Evolutionary conservation across 352 stramenopile genomes (phyloP).

Genomic region (Chrysophaeum taylorii): DNA sequence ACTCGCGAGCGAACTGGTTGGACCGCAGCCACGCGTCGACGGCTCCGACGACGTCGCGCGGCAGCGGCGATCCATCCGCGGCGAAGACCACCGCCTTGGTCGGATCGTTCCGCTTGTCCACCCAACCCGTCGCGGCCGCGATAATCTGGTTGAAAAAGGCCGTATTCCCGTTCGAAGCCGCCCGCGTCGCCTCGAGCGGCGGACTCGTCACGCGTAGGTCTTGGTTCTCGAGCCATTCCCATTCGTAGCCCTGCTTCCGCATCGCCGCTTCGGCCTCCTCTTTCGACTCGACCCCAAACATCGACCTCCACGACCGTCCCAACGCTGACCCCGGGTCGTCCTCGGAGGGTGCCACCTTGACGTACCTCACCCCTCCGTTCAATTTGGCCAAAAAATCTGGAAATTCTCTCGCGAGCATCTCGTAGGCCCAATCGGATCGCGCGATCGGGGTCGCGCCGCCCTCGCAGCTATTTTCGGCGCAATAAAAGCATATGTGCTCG

Average conservation of each 20-base stretch:
- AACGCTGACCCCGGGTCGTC: slow-evolving; percentile 43
- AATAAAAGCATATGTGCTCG: slow-evolving; percentile 50
- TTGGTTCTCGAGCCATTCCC: slow-evolving; percentile 39
- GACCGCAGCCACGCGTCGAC: not conserved
- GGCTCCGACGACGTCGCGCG: slow-evolving; percentile 29
- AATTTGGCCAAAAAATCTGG: slow-evolving; percentile 42
- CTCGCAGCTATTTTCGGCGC: too few species aligned
- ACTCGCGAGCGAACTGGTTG: slow-evolving; percentile 12
- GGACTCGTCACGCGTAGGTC: slow-evolving; percentile 36
- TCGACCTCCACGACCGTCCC: slow-evolving; percentile 45
- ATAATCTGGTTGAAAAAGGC: slow-evolving; percentile 49
- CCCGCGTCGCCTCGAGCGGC: slow-evolving; percentile 36
- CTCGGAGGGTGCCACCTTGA: slow-evolving; percentile 37
- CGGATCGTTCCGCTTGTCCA: slow-evolving; percentile 43
- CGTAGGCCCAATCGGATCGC: slow-evolving; percentile 41
- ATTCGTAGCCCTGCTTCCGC: slow-evolving; percentile 33
- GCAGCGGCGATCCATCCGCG: slow-evolving; percentile 40
- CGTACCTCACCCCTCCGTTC: slow-evolving; percentile 38
- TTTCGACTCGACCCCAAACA: slow-evolving; percentile 36
- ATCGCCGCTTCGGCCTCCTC: slow-evolving; percentile 41
- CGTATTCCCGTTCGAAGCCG: slow-evolving; percentile 23
- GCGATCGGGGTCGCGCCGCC: slow-evolving; percentile 45
- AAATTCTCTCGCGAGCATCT: slow-evolving; percentile 31
- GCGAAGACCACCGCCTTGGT: slow-evolving; percentile 43
- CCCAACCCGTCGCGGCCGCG: slow-evolving; percentile 46